These are phyloP conservation scores for Chlamydomonas reinhardtii DNA, from an alignment of 163 green algal genomes.

Conservation along the genomic window DNA sequence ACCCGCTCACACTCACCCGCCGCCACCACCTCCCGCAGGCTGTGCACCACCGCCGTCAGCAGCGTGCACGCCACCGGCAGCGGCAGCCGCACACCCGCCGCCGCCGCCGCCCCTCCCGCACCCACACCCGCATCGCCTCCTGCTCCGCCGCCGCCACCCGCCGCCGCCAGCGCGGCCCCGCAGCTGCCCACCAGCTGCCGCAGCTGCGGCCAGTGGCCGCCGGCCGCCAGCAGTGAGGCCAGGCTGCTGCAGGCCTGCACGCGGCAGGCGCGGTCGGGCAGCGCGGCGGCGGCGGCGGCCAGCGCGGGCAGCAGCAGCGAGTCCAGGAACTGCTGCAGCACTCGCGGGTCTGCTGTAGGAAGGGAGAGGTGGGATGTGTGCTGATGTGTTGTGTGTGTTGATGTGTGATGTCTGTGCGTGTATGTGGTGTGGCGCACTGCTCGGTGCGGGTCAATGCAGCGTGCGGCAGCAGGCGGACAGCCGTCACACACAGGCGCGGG, in stretches of 20 bases:
- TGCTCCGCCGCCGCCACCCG: not conserved
- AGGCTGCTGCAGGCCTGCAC: conserved; percentile 30
- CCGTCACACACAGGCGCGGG: no score
- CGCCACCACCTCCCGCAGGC: not conserved
- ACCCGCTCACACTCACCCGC: not conserved
- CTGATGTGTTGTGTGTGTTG: no score
- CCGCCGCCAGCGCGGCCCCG: not conserved
- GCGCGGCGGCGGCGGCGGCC: not conserved
- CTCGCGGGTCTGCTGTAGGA: conserved; percentile 3
- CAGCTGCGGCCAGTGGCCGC: conserved; percentile 14
- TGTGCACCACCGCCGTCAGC: not conserved
- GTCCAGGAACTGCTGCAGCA: conserved; percentile 39
- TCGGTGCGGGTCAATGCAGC: no score
- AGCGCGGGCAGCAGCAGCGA: conserved; percentile 36
- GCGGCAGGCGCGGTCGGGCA: conserved; percentile 30
- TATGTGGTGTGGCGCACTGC: no score
- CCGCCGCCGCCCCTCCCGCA: not conserved
- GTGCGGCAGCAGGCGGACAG: no score
- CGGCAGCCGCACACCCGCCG: not conserved
- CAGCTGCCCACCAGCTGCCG: not conserved
- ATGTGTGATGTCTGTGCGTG: no score
- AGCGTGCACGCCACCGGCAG: conserved; percentile 6
- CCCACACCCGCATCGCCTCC: not conserved
- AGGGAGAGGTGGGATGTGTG: no score
- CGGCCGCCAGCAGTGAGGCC: not conserved